These are phyloP conservation scores for Hyphopichia pseudoburtonii DNA, from an alignment of 1,139 yeast species.

Conservation along the genomic window DNA sequence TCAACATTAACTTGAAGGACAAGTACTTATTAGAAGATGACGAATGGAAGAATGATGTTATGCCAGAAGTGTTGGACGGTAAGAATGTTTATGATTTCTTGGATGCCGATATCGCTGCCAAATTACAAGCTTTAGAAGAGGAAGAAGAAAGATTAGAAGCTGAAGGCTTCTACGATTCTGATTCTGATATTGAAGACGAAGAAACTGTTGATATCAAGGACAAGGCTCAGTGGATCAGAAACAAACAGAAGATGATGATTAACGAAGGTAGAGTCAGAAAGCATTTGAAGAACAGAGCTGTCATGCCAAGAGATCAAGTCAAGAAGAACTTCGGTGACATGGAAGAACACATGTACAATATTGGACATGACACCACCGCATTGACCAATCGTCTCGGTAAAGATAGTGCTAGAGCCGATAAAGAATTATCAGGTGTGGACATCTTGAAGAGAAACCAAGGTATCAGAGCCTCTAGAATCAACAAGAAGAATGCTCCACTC, in stretches of 20 bases:
- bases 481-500: slow-evolving; percentile 47
- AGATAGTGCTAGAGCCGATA: slow-evolving; percentile 39
- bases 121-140: slow-evolving; percentile 91
- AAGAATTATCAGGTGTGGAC: slow-evolving; percentile 68
- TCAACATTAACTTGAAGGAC: slow-evolving; percentile 88
- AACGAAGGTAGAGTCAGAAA: slow-evolving; percentile 86
- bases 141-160: slow-evolving; percentile 92
- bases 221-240: slow-evolving; percentile 94
- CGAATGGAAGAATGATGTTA: slow-evolving; percentile 94
- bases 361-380: slow-evolving; percentile 82
- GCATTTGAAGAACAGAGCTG: slow-evolving; percentile 81
- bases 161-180: slow-evolving; percentile 95
- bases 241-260: slow-evolving; percentile 91
- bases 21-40: slow-evolving; percentile 90
- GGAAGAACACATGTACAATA: slow-evolving; percentile 84
- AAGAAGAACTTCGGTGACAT: slow-evolving; percentile 74
- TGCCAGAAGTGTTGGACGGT: slow-evolving; percentile 97
- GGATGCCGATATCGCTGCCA: slow-evolving; percentile 92
- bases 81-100: slow-evolving; percentile 95
- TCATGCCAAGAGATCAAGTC: slow-evolving; percentile 89
- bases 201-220: slow-evolving; percentile 73
- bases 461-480: slow-evolving; percentile 40
- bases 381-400: slow-evolving; percentile 51
- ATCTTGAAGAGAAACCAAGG: slow-evolving; percentile 60
- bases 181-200: slow-evolving; percentile 63